Evolutionary conservation across 2,329 filamentous ascomycete species (phyloP), one percentile per base, ranked within the genome.

Genomic region (Nannizzia gypsea): DNA sequence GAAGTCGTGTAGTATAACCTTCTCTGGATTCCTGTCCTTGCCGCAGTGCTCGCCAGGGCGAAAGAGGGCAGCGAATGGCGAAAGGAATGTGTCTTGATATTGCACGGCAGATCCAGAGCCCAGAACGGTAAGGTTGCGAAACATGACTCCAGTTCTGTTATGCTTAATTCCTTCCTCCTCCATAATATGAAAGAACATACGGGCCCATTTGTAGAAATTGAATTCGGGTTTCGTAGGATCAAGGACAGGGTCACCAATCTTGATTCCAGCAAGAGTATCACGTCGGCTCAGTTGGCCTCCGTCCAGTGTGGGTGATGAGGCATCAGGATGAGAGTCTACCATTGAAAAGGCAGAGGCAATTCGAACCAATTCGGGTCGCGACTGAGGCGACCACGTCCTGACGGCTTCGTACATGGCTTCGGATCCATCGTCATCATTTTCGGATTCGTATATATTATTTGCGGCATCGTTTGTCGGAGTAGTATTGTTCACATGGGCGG

Each of bases 61-160:
- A 22, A 88, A 72, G 0, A 84, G 86, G 0, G 80, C 76, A 62
- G 80, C 70, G 22, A 88, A 68, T 6, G 83, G 71, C 1, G 83
- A 83, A 1, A 76, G 78, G 2, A 90, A 83, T 1, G 82, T 89
- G 59, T 83, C 77, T 67, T 90, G 87, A 1, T 89, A 74, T 63
- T 88, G 84, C 24, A 90, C 69, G 0, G 84, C 84, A 1, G 81
- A 78, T 0, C 85, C 86, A 0, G 83, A 84, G 0, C 87, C 87
- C 4, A 78, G 84, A 0, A 90, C 83, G 60, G 81, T 81, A 36
- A 89, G 77, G 57, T 87, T 78, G 62, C 82, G 82, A 73, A 83
- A 88, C 0, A 81, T 79, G 5, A 89, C 76, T 2, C 85, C 84
- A 0, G 84, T 80, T 5, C 75, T 74, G 64, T 75, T 79, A 62